phyloP scores from a whole-genome alignment of 495 filamentous ascomycete species.

The Amphirosellinia nigrospora region DNA sequence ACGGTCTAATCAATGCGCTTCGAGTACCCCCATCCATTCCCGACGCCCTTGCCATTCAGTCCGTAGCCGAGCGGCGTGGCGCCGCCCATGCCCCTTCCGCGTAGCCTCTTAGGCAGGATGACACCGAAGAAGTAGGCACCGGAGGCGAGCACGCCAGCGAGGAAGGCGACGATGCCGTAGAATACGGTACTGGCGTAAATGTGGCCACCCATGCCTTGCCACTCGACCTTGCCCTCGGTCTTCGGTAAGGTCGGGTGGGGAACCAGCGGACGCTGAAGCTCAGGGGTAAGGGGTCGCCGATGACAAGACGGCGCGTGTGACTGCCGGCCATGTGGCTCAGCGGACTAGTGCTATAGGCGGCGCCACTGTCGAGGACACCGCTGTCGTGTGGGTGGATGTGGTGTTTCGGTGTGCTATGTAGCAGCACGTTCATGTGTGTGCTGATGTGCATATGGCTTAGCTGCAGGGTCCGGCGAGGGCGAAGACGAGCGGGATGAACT shows the following conservation, averaged over 20 bases:
- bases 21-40: constrained; percentile 62
- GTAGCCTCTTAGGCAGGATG: constrained; percentile 62
- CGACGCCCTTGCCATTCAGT: constrained; percentile 47
- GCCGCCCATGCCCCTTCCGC: constrained; percentile 56
- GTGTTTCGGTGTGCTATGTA: constrained; percentile 72
- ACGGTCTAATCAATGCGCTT: constrained; percentile 47
- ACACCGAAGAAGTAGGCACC: constrained; percentile 68
- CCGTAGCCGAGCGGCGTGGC: constrained; percentile 61
- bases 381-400: constrained; percentile 61
- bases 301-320: constrained; percentile 69
- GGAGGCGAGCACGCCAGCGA: constrained; percentile 58
- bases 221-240: constrained; percentile 59
- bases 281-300: constrained; percentile 84
- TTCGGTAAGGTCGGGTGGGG: constrained; percentile 69
- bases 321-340: constrained; percentile 63
- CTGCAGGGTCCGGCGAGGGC: constrained; percentile 90
- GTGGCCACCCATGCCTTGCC: constrained; percentile 69
- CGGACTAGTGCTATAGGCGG: constrained; percentile 83
- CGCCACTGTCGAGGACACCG: constrained; percentile 80
- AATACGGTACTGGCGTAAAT: constrained; percentile 70
- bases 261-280: constrained; percentile 87
- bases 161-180: constrained; percentile 65
- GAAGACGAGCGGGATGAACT: constrained; percentile 74
- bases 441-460: constrained; percentile 88
- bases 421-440: constrained; percentile 83